These are phyloP conservation scores for Spergularia bocconei DNA, from an alignment of 148 eudicot genomes.

Conservation along the genomic window DNA sequence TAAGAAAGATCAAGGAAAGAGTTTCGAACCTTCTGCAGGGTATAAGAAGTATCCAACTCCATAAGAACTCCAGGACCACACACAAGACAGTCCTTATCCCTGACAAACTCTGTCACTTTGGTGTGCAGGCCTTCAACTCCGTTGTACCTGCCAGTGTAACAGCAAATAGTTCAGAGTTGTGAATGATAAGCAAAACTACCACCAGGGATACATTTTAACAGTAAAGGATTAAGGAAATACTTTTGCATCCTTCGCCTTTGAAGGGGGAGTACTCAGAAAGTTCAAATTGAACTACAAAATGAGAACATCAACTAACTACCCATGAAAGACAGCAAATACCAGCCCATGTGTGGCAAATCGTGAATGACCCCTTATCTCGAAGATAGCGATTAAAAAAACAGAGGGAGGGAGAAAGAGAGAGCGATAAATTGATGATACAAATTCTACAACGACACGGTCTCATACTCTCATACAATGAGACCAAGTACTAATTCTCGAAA, in stretches of 20 bases:
- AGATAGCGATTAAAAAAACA: too few species aligned
- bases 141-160: slow-evolving; percentile 57
- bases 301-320: not conserved
- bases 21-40: slow-evolving; percentile 67
- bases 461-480: too few species aligned
- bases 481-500: too few species aligned
- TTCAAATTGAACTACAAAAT: not conserved
- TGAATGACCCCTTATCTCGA: too few species aligned
- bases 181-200: not conserved
- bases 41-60: slow-evolving; percentile 68
- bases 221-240: not conserved
- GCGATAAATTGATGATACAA: too few species aligned
- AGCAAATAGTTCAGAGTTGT: not conserved
- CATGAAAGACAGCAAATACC: too few species aligned
- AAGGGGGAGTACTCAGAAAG: not conserved
- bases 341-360: too few species aligned
- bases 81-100: slow-evolving; percentile 74
- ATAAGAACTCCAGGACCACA: slow-evolving; percentile 94
- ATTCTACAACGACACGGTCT: too few species aligned
- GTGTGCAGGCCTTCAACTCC: slow-evolving; percentile 95
- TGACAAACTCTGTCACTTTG: slow-evolving; percentile 85
- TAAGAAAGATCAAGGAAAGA: slow-evolving; percentile 1
- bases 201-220: not conserved
- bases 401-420: too few species aligned
- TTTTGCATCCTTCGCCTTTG: not conserved